Percentiles rank a stretch among this genome's conserved stretches.
Conservation (phyloP, 768 basidiomycete genomes). For the Wakefieldia striispora region DNA sequence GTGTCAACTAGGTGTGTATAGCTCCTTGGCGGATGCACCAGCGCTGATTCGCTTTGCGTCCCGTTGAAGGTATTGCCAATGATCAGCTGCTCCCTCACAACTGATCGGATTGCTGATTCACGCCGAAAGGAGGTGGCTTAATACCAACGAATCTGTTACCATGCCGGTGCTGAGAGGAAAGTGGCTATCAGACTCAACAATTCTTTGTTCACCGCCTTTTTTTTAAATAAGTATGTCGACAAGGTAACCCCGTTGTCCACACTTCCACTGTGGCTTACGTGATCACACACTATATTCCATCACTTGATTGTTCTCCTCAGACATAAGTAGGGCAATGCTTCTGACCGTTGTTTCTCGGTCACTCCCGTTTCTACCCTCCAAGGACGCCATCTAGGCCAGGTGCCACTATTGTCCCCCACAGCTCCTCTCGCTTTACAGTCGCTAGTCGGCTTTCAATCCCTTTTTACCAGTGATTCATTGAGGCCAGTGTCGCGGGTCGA, state of each 20-base stretch:
- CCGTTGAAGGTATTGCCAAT: not conserved
- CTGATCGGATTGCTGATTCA: slow-evolving; percentile 7
- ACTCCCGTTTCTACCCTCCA: not conserved
- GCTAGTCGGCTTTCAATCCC: slow-evolving; percentile 15
- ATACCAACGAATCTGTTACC: slow-evolving; percentile 11
- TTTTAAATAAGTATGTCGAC: slow-evolving; percentile 12
- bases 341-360: not conserved
- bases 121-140: not conserved
- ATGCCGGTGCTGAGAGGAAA: slow-evolving; percentile 3
- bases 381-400: slow-evolving; percentile 16
- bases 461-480: not conserved
- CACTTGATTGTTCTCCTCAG: too few relatives aligned
- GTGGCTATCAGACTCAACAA: not conserved
- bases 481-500: slow-evolving; percentile 14
- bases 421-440: slow-evolving; percentile 7
- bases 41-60: slow-evolving; percentile 6
- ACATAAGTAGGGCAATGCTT: slow-evolving; percentile 9
- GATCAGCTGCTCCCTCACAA: slow-evolving; percentile 4
- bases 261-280: slow-evolving; percentile 10
- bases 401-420: slow-evolving; percentile 14
- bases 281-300: not conserved
- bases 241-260: slow-evolving; percentile 16
- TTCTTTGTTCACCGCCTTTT: slow-evolving; percentile 5
- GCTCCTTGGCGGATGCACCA: not conserved
- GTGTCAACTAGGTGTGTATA: slow-evolving; percentile 8